Percentiles rank a stretch among this genome's conserved stretches.
phyloP scores from a whole-genome alignment of 2,329 filamentous ascomycete genomes.

The Penicillium rolfsii region DNA sequence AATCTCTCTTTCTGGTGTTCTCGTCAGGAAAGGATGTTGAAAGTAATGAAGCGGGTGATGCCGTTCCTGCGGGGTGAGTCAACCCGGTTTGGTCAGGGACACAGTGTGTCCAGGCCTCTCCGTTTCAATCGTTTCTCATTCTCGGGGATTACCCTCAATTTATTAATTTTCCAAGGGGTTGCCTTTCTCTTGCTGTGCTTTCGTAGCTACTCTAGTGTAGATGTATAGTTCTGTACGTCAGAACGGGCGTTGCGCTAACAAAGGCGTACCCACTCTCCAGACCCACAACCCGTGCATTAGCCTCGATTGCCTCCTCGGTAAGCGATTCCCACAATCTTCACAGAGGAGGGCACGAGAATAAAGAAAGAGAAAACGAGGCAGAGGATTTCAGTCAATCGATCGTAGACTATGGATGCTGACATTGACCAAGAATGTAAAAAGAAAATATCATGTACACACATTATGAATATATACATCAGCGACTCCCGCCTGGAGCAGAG shows the following conservation, averaged over 20 bases:
- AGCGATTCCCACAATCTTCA: constrained; percentile 3
- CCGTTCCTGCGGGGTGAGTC: background rate
- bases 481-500: background rate
- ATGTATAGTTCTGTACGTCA: background rate
- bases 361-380: background rate
- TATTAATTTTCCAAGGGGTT: constrained; percentile 8
- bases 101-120: background rate
- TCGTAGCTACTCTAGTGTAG: background rate
- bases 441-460: background rate
- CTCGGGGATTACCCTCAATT: constrained; percentile 1
- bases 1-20: no score
- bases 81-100: constrained; percentile 6
- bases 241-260: constrained; percentile 14
- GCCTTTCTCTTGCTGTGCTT: background rate
- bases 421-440: background rate
- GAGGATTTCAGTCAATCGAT: background rate
- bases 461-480: constrained; percentile 12
- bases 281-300: constrained; percentile 21
- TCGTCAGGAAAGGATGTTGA: background rate
- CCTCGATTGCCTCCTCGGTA: background rate
- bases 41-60: background rate
- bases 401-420: background rate
- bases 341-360: background rate
- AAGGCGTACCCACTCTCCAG: constrained; percentile 16
- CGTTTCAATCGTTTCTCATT: constrained; percentile 15